Evolutionary conservation across 1,284 basidiomycete species (phyloP).

Genomic region (Ceratorhiza oryzae-sativae): DNA sequence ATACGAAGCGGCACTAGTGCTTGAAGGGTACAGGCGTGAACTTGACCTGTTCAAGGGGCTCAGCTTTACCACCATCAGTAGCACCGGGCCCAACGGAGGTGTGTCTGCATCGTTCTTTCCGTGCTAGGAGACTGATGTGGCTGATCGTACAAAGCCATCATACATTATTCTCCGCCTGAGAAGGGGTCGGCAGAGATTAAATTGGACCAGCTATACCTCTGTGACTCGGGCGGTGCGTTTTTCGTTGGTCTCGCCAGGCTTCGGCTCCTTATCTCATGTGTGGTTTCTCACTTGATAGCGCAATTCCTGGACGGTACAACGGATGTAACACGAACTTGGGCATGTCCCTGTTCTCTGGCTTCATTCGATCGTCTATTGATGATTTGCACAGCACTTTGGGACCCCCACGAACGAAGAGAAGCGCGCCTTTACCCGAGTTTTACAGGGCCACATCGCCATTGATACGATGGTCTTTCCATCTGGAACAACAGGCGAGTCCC

Average conservation of each 20-base stretch:
- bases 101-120: conserved; percentile 12
- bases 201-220: conserved; percentile 87
- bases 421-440: conserved; percentile 88
- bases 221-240: conserved; percentile 84
- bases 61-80: conserved; percentile 93
- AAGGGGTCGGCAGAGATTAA: conserved; percentile 76
- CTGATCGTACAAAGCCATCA: conserved; percentile 68
- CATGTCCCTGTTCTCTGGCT: conserved; percentile 49
- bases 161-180: conserved; percentile 90
- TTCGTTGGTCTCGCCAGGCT: neutral
- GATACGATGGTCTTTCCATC: conserved; percentile 86
- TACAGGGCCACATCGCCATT: conserved; percentile 95
- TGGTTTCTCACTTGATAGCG: conserved; percentile 58
- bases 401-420: conserved; percentile 83
- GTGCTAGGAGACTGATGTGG: neutral
- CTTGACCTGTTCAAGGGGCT: conserved; percentile 83
- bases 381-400: conserved; percentile 78
- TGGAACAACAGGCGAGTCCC: conserved; percentile 77
- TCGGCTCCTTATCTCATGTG: neutral
- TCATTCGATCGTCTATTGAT: neutral
- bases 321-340: conserved; percentile 90
- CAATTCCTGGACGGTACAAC: conserved; percentile 96
- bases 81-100: conserved; percentile 88
- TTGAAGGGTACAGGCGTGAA: conserved; percentile 83
- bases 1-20: conserved; percentile 77